Base-by-base conservation (phyloP, 768 basidiomycete genomes). In the Postia placenta region DNA sequence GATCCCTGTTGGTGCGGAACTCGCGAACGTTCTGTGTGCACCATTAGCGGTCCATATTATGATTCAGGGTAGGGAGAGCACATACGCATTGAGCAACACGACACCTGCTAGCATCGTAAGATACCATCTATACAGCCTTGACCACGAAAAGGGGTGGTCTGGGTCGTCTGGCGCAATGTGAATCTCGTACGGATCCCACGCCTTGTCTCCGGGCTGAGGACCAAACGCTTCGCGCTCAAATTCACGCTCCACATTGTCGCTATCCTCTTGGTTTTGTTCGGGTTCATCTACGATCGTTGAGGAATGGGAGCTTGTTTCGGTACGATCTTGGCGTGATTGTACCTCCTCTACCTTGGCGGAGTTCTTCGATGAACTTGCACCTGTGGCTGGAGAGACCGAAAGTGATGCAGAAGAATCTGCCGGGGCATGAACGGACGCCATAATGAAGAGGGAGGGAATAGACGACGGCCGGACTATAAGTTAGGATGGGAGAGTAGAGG, bases 1-100 rank as follows among this genome's bases (percentile, higher is more conserved):
- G 50, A 79, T 66, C 11, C 74, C 71, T 9, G 78, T 69, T 1
- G 79, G 77, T 0, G 74, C 74, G 20, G 79, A 71, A 55, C 79
- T 80, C 9, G 81, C 73, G 55, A 80, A 81, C 1, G 79, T 81
- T 2, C 55, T 56, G 40, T 1, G 28, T 12, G 9, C 17, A 17
- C 25, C 2, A 45, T 43, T 4, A 45, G 40, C 15, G 49, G 33
- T 9, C 46, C 36, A 26, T 30, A 47, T 20, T 39, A 49, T 12
- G 33, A 14, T 28, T 4, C 11, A 26, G 9, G 23, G n/a, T 19
- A 20, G 1, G 12, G 19, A 23, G 37, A 42, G 17, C 3, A 53
- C 56, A 5, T 33, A 49, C 46, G 57, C 57, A 38, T 56, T 56
- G 37, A 61, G 53, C 27, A 52, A 28, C n/a, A 22, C 44, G 35